Evolutionary conservation across 129 eudicot genomes (phyloP), one percentile per base, ranked within the genome.

Genomic region (Cynara cardunculus): DNA sequence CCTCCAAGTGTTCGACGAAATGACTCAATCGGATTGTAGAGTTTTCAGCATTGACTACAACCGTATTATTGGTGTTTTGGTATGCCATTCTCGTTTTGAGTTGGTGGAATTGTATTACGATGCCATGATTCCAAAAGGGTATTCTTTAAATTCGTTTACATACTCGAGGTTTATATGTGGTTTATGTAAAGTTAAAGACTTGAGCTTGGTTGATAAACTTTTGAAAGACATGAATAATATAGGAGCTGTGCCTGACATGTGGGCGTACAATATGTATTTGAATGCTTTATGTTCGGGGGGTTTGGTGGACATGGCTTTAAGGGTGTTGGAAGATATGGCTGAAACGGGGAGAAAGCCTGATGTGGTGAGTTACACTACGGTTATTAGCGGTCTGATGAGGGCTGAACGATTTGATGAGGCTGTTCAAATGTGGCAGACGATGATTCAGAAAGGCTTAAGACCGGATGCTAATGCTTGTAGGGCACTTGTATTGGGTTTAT

Each of bases 241-340:
- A 14, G 95, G 97, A 8, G 80, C 69, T 27, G 86, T 92, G 9
- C 92, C 93, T 13, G 97, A 96, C 83, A 90, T 88, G 46, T 96
- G 98, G 98, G 97, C 99, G 7, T 96, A 83, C 78, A 96, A 96
- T 75, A 88, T 93, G 53, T 93, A 92, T 86, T 61, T 96, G 79
- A 82, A 89, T 87, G 75, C 86, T 83, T 88, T 96, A 73, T 96
- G 97, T 84, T 87, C 91, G 2, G 98, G 89, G 81, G 39, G 75
- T 64, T 86, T 88, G 44, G 96, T 91, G 49, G 97, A 92, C 69
- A 27, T 73, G 24, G 98, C 93, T 7, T 86, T 96, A 62, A 83
- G 83, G 53, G 81, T 92, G 41, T 83, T 96, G 68, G 31, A 35
- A 1, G 59, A 77, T 22, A 96, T 96, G 98, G 68, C 24, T 35